Percentiles rank a stretch among this genome's conserved stretches.
phyloP scores from a whole-genome alignment of 2,329 filamentous ascomycete genomes.

The Dactylellina drechsleri region DNA sequence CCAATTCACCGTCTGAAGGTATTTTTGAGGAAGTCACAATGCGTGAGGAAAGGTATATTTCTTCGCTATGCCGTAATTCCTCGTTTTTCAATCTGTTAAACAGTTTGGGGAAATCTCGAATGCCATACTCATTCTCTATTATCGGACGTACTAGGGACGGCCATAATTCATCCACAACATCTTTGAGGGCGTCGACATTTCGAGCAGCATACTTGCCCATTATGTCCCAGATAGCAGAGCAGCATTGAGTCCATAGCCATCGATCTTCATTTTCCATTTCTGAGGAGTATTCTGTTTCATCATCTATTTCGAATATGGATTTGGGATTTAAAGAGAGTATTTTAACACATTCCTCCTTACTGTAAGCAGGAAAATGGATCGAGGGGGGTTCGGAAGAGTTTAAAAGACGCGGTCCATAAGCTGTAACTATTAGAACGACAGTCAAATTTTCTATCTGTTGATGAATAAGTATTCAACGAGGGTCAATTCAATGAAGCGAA shows the following conservation, averaged over 20 bases:
- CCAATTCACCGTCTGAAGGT: constrained; percentile 5
- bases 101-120: constrained; percentile 84
- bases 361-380: constrained; percentile 85
- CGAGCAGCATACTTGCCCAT: constrained; percentile 82
- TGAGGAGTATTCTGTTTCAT: constrained; percentile 61
- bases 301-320: constrained; percentile 41
- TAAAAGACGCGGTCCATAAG: constrained; percentile 75
- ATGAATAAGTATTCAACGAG: not conserved
- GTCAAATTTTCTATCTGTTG: constrained; percentile 79
- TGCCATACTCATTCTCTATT: constrained; percentile 74
- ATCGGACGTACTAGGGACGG: constrained; percentile 83
- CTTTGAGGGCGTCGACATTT: constrained; percentile 77
- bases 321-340: constrained; percentile 73
- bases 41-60: constrained; percentile 27
- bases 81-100: constrained; percentile 67
- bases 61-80: constrained; percentile 55
- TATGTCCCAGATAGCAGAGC: constrained; percentile 85
- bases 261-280: constrained; percentile 66
- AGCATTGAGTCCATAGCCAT: constrained; percentile 80
- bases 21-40: constrained; percentile 9
- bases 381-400: constrained; percentile 77
- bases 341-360: constrained; percentile 78
- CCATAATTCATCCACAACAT: constrained; percentile 81
- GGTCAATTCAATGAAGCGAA: not conserved
- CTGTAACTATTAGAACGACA: constrained; percentile 79